Evolutionary conservation across 495 filamentous ascomycete species (phyloP), one percentile per base, ranked within the genome.

Genomic region (Penicillium coprophilum): DNA sequence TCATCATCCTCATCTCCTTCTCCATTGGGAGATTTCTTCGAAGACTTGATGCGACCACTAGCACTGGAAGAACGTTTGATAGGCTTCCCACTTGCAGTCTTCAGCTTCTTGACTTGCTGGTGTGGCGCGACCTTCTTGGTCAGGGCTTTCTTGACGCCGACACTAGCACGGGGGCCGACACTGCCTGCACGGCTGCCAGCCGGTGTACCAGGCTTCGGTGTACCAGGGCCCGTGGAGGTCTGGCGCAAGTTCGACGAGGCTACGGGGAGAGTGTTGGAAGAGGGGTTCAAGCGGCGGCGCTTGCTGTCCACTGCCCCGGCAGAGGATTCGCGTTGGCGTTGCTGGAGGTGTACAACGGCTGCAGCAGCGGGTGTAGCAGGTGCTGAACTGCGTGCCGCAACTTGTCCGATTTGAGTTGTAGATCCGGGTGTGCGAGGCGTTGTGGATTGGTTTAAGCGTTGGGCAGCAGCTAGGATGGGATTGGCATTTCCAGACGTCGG

Each of bases 221-320:
- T 96, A 8, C 88, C 88, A 1, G 90, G 92, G 3, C 91, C 90
- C 6, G 92, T 71, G 3, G 91, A 96, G 0, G 88, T 84, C 68
- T 96, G 91, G 0, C 92, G 85, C 4, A 96, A 80, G 30, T 82
- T 84, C 45, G 90, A 92, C 0, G 89, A 87, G 3, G 87, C 81
- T 1, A 80, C 69, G 0, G 90, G 88, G 3, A 92, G 70, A 12
- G 78, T 82, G 20, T 86, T 83, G 8, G 91, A 67, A 15, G 82
- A 80, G 23, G 79, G 73, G 63, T 85, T 90, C 4, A 89, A 72
- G 6, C 89, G 87, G 12, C 88, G 89, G 2, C 85, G 85, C 66
- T 94, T 88, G 71, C 82, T 87, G 43, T 82, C 85, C 17, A 81
- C 81, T 17, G 87, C 86, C 9, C 90, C 88, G 36, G 84, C 83